Percentiles rank a stretch among this genome's conserved stretches.
These are phyloP conservation scores for Gymnopus androsaceus DNA, from an alignment of 1,284 basidiomycete species.

Conservation along the genomic window DNA sequence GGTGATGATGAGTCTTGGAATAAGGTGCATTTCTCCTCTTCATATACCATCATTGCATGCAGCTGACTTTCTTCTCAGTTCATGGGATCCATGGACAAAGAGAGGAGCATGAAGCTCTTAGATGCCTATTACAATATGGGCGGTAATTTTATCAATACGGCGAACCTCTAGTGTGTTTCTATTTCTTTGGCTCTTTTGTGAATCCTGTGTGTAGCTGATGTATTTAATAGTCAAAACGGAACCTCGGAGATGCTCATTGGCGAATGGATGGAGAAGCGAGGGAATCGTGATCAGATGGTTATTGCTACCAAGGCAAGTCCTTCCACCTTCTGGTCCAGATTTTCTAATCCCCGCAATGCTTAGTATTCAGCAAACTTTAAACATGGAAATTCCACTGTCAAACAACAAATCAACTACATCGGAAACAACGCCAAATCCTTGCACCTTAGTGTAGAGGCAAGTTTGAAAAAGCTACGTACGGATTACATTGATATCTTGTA, in stretches of 20 bases:
- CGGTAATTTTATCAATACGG: slow-evolving; percentile 16
- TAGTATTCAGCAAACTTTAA: slow-evolving; percentile 28
- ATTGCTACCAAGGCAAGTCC: slow-evolving; percentile 15
- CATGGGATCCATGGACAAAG: slow-evolving; percentile 28
- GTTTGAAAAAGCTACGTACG: slow-evolving; percentile 59
- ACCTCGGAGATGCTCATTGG: slow-evolving; percentile 15
- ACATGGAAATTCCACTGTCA: slow-evolving; percentile 22
- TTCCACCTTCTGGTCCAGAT: background rate
- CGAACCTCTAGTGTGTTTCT: slow-evolving; percentile 21
- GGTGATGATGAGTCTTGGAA: slow-evolving; percentile 46
- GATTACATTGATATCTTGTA: slow-evolving; percentile 56
- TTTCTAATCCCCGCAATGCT: background rate
- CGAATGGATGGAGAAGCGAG: slow-evolving; percentile 17
- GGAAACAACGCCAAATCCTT: slow-evolving; percentile 53
- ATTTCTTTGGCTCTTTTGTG: too few relatives aligned
- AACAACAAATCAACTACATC: slow-evolving; percentile 41
- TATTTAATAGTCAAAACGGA: slow-evolving; percentile 14
- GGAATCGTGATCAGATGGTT: slow-evolving; percentile 16
- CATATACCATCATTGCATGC: background rate
- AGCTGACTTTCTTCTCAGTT: background rate
- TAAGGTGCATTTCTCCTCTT: slow-evolving; percentile 20
- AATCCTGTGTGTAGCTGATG: background rate
- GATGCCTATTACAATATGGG: slow-evolving; percentile 22
- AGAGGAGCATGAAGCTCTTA: slow-evolving; percentile 36
- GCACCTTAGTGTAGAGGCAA: slow-evolving; percentile 44